Evolutionary conservation across 106 monocot species (phyloP), one percentile per base, ranked within the genome.

Genomic region (Acorus gramineus): DNA sequence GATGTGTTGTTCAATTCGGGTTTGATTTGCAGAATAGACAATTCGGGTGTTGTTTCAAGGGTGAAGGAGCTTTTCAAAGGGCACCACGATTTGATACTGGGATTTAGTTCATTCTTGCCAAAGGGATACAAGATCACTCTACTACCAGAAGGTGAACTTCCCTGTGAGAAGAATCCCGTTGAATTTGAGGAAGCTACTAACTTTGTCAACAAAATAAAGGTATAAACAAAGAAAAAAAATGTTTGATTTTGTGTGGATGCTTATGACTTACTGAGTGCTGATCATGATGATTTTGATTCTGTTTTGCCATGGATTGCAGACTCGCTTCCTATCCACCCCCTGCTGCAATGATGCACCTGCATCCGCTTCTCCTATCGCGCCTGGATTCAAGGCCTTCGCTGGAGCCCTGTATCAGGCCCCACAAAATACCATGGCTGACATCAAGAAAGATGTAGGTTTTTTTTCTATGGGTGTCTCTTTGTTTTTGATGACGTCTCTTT

Each of bases 321-420:
- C 83, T 69, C 96, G 91, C 55, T 96, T 96, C 62, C 91, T 91
- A 91, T 74, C 91, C 91, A 75, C 74, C 87, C 14, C 91, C 91
- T 71, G 77, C 91, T 65, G 87, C 87, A 71, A 91, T 98, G 64
- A 82, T 98, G 42, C 87, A 98, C 74, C 87, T 98, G 96, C 88
- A 98, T 59, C 91, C 76, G 91, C 91, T 73, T 76, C 87, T 14
- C 91, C 91, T 71, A 77, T 98, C 81, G 68, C 87, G 45, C 82
- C 81, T 69, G 96, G 88, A 55, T 85, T 77, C 64, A 98, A 91
- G 49, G 77, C 91, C 49, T 91, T 98, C 52, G 79, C 82, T 47
- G 96, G 91, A 91, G 78, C 91, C 81, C 72, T 56, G 65, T 60
- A 42, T 6, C 8, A 4, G 51, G 47, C 12, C 3, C 4, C 42